These are phyloP conservation scores for Voacanga thouarsii DNA, from an alignment of 257 asterid genomes.

Conservation along the genomic window DNA sequence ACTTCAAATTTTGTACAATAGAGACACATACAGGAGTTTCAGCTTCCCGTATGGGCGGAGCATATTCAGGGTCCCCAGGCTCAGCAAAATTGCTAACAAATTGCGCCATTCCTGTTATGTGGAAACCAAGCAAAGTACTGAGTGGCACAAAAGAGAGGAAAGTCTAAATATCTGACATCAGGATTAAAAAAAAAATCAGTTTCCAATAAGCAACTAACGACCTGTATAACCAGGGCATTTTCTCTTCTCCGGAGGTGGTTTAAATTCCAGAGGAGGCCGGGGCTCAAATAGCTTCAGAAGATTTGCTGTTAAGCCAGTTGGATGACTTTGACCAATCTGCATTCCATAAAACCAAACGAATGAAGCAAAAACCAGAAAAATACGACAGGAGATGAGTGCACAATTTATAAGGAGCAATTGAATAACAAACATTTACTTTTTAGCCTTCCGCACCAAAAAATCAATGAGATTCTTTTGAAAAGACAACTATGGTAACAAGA, in stretches of 20 bases:
- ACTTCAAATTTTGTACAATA: background rate
- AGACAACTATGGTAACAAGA: background rate
- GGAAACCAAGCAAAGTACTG: background rate
- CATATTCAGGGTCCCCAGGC: constrained; percentile 83
- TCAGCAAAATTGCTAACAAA: constrained; percentile 69
- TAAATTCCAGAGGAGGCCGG: constrained; percentile 91
- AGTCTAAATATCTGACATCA: background rate
- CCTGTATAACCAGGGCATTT: constrained; percentile 88
- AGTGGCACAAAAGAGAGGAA: background rate
- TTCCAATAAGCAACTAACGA: constrained; percentile 22
- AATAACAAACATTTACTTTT: background rate
- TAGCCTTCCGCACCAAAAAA: background rate
- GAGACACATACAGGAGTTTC: constrained; percentile 76
- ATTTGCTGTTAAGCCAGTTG: constrained; percentile 85
- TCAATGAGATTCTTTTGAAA: background rate
- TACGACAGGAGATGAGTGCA: background rate
- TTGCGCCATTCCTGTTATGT: constrained; percentile 73
- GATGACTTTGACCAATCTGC: constrained; percentile 98
- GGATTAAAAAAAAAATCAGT: background rate
- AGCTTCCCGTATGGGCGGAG: constrained; percentile 78
- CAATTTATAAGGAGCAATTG: constrained; percentile 6
- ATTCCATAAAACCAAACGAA: background rate
- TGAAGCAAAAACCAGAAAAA: background rate
- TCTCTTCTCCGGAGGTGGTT: constrained; percentile 93
- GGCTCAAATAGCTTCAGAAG: constrained; percentile 92